Evolutionary conservation across 2,329 filamentous ascomycete genomes (phyloP).

Genomic region (Cercospora zeina): DNA sequence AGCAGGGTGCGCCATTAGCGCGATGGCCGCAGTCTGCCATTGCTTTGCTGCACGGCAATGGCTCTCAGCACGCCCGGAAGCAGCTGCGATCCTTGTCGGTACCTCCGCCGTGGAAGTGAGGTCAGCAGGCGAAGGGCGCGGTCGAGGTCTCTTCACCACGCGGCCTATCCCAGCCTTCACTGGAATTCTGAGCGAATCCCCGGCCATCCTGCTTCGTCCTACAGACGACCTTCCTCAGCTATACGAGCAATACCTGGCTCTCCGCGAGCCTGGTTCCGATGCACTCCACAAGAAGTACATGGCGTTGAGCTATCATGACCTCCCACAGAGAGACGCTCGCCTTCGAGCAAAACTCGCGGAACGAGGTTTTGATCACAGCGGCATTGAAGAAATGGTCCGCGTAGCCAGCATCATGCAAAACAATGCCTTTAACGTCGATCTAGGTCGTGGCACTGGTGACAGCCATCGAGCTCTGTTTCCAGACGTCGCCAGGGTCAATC

Average conservation of each 20-base stretch:
- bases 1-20: not conserved
- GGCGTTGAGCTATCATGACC: slow-evolving; percentile 19
- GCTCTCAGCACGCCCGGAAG: slow-evolving; percentile 22
- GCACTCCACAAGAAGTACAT: slow-evolving; percentile 23
- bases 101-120: slow-evolving; percentile 20
- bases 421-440: slow-evolving; percentile 33
- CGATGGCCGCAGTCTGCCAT: slow-evolving; percentile 17
- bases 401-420: slow-evolving; percentile 32
- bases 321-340: slow-evolving; percentile 24
- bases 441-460: slow-evolving; percentile 22
- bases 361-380: slow-evolving; percentile 21
- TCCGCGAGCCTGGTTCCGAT: slow-evolving; percentile 15
- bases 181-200: slow-evolving; percentile 26
- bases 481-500: slow-evolving; percentile 29
- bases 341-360: slow-evolving; percentile 27
- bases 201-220: slow-evolving; percentile 29
- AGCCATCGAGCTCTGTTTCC: slow-evolving; percentile 30
- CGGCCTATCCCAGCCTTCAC: slow-evolving; percentile 21
- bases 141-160: slow-evolving; percentile 29
- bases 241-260: slow-evolving; percentile 24
- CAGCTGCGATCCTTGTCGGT: slow-evolving; percentile 25
- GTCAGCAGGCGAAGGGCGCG: slow-evolving; percentile 25
- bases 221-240: slow-evolving; percentile 31
- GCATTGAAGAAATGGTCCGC: slow-evolving; percentile 22
- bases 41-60: slow-evolving; percentile 24